Conservation (phyloP, 139 green algal genomes). For the Microglena sp. region DNA sequence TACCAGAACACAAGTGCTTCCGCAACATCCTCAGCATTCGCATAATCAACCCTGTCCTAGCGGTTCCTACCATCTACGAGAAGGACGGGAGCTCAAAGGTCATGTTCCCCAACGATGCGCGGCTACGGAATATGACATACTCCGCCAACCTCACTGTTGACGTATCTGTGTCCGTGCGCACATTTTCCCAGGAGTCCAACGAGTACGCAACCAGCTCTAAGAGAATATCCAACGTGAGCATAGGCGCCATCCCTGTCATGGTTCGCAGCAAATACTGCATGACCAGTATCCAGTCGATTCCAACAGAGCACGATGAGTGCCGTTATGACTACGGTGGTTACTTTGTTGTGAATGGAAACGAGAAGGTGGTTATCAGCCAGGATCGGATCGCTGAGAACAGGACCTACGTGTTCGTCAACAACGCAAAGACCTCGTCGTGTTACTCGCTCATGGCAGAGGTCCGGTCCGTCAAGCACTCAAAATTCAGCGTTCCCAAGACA, state of each 20-base stretch:
- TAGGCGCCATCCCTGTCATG: slow-evolving; percentile 73
- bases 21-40: slow-evolving; percentile 45
- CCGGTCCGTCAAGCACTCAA: background rate
- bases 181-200: background rate
- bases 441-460: slow-evolving; percentile 9
- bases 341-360: slow-evolving; percentile 77
- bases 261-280: slow-evolving; percentile 59
- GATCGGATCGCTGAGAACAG: slow-evolving; percentile 90
- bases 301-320: slow-evolving; percentile 55
- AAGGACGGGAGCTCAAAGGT: slow-evolving; percentile 75
- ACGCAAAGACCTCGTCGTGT: background rate
- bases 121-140: slow-evolving; percentile 91
- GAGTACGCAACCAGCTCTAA: background rate
- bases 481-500: slow-evolving; percentile 1
- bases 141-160: slow-evolving; percentile 28
- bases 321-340: slow-evolving; percentile 82
- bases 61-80: slow-evolving; percentile 82
- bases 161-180: slow-evolving; percentile 31
- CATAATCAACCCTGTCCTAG: slow-evolving; percentile 47
- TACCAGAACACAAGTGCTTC: background rate
- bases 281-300: slow-evolving; percentile 14
- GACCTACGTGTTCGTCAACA: slow-evolving; percentile 65
- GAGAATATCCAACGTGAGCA: slow-evolving; percentile 8
- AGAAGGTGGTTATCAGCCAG: slow-evolving; percentile 91
- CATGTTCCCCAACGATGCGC: slow-evolving; percentile 90